phyloP scores from a whole-genome alignment of 2,329 filamentous ascomycete species.

The Fusarium robinianum region DNA sequence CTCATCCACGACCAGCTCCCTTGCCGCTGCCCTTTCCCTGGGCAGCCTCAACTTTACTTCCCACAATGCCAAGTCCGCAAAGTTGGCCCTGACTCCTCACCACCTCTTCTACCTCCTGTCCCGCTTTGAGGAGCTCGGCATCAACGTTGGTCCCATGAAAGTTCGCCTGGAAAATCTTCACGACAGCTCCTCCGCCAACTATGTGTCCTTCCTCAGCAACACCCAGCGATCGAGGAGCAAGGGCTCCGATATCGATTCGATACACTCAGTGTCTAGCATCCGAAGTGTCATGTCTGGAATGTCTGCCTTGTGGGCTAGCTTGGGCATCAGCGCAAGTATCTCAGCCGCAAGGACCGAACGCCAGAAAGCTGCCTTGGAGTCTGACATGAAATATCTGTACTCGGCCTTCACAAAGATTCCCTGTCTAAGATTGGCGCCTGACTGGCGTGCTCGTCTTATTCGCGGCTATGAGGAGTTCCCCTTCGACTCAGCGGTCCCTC shows the following conservation, averaged over 20 bases:
- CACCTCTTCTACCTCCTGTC: conserved; percentile 96
- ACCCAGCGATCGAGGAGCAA: conserved; percentile 76
- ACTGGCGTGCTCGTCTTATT: conserved; percentile 88
- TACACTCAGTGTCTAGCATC: conserved; percentile 94
- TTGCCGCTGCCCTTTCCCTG: conserved; percentile 85
- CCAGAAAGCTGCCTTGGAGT: conserved; percentile 81
- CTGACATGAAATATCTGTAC: conserved; percentile 94
- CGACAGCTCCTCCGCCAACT: conserved; percentile 84
- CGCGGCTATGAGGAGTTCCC: conserved; percentile 96
- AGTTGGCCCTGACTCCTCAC: conserved; percentile 90
- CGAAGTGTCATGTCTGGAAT: conserved; percentile 97
- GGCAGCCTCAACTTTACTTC: conserved; percentile 85
- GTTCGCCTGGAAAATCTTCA: conserved; percentile 93
- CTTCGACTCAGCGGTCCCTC: conserved; percentile 93
- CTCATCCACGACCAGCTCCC: conserved; percentile 70
- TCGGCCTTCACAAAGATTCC: conserved; percentile 99
- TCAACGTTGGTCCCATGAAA: conserved; percentile 94
- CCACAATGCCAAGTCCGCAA: conserved; percentile 83
- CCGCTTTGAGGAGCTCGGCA: conserved; percentile 89
- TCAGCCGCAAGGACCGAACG: conserved; percentile 83
- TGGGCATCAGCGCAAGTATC: conserved; percentile 80
- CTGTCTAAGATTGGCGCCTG: conserved; percentile 85
- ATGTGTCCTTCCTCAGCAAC: conserved; percentile 91
- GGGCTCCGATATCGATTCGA: conserved; percentile 83
- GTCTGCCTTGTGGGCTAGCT: conserved; percentile 88